A percentile compares a stretch with the other conserved stretches of the same genome.
These are phyloP conservation scores for Somion occarium DNA, from an alignment of 1,284 basidiomycete genomes.

Conservation along the genomic window DNA sequence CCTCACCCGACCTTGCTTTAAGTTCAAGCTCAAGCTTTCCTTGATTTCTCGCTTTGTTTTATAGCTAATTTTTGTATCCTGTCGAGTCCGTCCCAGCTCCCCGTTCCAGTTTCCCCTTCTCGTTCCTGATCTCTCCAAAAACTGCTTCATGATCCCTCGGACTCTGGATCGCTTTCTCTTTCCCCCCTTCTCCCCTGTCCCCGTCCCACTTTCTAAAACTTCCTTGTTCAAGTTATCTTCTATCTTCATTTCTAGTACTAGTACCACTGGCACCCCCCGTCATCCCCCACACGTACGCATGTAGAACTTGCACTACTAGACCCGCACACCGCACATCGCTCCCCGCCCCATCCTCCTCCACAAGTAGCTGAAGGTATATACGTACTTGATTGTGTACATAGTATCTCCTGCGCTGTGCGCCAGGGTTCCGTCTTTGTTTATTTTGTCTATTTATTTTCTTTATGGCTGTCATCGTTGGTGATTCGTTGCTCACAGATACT, in stretches of 20 bases:
- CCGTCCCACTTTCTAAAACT: conserved; percentile 6
- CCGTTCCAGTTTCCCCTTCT: background rate
- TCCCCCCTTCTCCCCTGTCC: too few relatives aligned
- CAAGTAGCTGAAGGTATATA: background rate
- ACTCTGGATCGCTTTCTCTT: too few relatives aligned
- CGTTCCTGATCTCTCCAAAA: background rate
- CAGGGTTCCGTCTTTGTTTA: background rate
- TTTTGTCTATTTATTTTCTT: background rate
- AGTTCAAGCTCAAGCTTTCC: conserved; percentile 1
- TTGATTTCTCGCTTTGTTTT: conserved; percentile 3
- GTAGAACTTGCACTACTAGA: background rate
- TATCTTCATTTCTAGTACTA: background rate
- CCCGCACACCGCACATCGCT: background rate
- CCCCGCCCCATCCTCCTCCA: conserved; percentile 6
- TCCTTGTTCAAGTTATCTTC: conserved; percentile 1
- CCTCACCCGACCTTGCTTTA: conserved; percentile 10
- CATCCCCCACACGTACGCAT: background rate
- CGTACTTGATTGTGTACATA: background rate
- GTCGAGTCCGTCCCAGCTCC: too few relatives aligned
- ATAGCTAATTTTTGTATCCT: background rate
- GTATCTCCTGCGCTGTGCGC: background rate
- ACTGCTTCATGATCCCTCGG: too few relatives aligned
- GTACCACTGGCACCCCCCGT: background rate
- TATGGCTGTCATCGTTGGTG: too few relatives aligned
- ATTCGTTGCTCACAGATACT: too few relatives aligned